Evolutionary conservation across 805 yeast genomes (phyloP).

Genomic region (Candida saitoana): DNA sequence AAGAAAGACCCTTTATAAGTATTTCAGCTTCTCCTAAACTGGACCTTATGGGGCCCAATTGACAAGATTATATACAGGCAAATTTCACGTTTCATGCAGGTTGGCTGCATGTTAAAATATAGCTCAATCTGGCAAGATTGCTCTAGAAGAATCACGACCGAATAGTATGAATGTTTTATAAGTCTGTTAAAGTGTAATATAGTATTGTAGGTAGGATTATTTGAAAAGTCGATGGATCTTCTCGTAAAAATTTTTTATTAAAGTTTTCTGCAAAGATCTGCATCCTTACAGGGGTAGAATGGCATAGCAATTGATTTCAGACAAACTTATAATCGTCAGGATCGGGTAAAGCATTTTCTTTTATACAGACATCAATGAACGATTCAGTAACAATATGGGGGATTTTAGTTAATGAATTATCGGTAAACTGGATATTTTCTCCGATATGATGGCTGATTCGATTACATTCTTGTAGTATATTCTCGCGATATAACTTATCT

Average conservation of each 20-base stretch:
- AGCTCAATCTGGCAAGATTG: too few relatives aligned
- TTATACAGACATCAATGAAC: constrained; percentile 30
- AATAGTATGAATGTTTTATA: too few relatives aligned
- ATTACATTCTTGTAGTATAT: constrained; percentile 8
- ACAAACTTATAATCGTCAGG: constrained; percentile 22
- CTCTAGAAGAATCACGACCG: too few relatives aligned
- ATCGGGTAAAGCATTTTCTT: constrained; percentile 22
- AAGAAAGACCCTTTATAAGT: neutral
- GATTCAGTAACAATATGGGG: constrained; percentile 32
- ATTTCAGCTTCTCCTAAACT: neutral
- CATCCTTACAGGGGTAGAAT: neutral
- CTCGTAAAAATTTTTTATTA: too few relatives aligned
- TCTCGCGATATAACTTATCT: constrained; percentile 4
- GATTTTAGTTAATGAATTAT: constrained; percentile 14
- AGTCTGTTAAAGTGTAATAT: too few relatives aligned
- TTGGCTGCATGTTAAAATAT: too few relatives aligned
- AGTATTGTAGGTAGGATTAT: too few relatives aligned
- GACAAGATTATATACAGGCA: neutral
- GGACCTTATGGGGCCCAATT: neutral
- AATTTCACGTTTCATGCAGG: neutral
- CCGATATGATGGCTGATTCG: constrained; percentile 14
- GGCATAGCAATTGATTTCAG: neutral
- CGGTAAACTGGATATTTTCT: constrained; percentile 11
- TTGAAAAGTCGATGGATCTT: too few relatives aligned
- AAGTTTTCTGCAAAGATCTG: too few relatives aligned